Percentiles rank a stretch among this genome's conserved stretches.
Conservation (phyloP, 192 early-diverging fungal species). For the Coemansia sp. region DNA sequence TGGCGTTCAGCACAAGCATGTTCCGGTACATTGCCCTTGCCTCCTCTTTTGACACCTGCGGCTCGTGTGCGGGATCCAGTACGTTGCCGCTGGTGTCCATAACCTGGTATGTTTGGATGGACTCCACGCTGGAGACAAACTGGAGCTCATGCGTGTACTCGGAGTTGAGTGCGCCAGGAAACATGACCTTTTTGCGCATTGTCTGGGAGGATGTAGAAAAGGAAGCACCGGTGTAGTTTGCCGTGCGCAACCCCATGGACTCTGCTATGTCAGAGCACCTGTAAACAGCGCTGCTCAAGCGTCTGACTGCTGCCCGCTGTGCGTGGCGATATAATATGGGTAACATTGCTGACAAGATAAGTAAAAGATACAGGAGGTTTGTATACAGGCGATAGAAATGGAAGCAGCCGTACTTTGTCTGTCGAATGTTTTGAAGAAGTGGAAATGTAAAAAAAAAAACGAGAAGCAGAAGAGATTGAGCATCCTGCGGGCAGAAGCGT, state of each 20-base stretch:
- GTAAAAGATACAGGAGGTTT: no score
- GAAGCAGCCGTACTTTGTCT: no score
- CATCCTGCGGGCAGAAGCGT: no score
- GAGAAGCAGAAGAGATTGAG: no score
- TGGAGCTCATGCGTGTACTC: constrained; percentile 63
- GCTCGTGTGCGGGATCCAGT: constrained; percentile 62
- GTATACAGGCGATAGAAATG: no score
- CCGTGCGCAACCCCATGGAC: not conserved
- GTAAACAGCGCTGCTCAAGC: not conserved
- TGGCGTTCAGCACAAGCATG: constrained; percentile 85
- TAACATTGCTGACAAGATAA: not conserved
- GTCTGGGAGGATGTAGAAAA: constrained; percentile 21
- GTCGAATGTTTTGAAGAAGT: no score
- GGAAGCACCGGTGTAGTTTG: not conserved
- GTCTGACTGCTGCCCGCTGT: not conserved
- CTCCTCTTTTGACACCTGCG: constrained; percentile 72
- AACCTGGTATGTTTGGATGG: constrained; percentile 90
- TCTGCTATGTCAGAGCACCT: not conserved
- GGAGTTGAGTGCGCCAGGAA: constrained; percentile 64
- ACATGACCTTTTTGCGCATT: constrained; percentile 59
- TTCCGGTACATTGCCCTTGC: constrained; percentile 81
- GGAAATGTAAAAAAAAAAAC: no score
- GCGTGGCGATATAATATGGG: not conserved
- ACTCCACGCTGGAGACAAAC: constrained; percentile 63
- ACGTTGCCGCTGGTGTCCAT: constrained; percentile 87